A percentile compares a stretch with the other conserved stretches of the same genome.
Conservation (phyloP, 306 rosid genomes). For the Abrus pulchellus region DNA sequence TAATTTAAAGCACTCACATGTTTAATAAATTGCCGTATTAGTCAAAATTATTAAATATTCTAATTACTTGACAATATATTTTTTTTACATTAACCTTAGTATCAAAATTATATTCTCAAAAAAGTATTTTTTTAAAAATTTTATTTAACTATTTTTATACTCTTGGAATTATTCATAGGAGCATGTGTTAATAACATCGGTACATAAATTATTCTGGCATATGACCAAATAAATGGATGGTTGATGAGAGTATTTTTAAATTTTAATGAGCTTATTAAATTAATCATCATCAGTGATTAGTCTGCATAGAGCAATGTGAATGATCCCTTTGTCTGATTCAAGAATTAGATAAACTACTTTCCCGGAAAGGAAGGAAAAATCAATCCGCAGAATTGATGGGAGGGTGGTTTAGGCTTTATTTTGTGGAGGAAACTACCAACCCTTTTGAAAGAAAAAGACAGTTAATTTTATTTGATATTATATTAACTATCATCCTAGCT, state of each 20-base stretch:
- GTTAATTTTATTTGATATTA: slow-evolving; percentile 30
- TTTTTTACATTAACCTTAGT: too few relatives aligned
- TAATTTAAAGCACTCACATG: too few relatives aligned
- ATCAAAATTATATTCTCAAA: too few relatives aligned
- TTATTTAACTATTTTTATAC: too few relatives aligned
- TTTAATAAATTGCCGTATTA: too few relatives aligned
- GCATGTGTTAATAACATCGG: not conserved
- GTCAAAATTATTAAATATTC: too few relatives aligned
- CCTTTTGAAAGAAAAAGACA: slow-evolving; percentile 57
- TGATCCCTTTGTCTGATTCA: slow-evolving; percentile 18
- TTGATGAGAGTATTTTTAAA: not conserved
- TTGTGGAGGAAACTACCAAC: slow-evolving; percentile 46
- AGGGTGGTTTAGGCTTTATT: slow-evolving; percentile 27
- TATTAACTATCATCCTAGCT: slow-evolving; percentile 58
- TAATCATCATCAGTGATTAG: slow-evolving; percentile 40
- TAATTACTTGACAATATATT: too few relatives aligned
- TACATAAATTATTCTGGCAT: not conserved
- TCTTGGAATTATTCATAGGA: too few relatives aligned
- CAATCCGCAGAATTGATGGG: slow-evolving; percentile 40
- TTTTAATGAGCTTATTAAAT: slow-evolving; percentile 20
- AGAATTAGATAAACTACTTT: slow-evolving; percentile 56
- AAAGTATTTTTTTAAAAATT: too few relatives aligned
- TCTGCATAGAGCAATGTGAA: slow-evolving; percentile 48
- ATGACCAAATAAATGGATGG: slow-evolving; percentile 36
- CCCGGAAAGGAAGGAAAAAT: slow-evolving; percentile 38